These are phyloP conservation scores for Stagonosporopsis tanaceti DNA, from an alignment of 2,329 filamentous ascomycete genomes.

Conservation along the genomic window DNA sequence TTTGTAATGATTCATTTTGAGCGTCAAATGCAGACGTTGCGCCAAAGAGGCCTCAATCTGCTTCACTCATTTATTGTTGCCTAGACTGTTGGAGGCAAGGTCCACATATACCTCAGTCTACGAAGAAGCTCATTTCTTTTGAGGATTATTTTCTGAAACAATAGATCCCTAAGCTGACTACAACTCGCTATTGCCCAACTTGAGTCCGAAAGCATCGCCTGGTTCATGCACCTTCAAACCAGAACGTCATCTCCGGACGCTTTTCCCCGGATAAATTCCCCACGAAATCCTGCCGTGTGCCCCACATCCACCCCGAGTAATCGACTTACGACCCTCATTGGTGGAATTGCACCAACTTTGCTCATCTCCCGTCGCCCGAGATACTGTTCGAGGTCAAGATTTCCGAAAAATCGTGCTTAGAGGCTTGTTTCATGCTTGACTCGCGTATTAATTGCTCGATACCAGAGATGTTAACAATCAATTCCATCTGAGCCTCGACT, in stretches of 20 bases:
- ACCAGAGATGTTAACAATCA: no score
- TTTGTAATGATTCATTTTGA: background rate
- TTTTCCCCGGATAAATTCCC: conserved; percentile 13
- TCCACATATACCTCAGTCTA: no score
- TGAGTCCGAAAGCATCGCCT: no score
- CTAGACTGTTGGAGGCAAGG: no score
- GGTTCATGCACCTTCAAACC: background rate
- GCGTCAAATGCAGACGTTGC: background rate
- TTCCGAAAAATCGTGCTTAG: background rate
- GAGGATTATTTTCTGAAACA: no score
- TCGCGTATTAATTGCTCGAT: background rate
- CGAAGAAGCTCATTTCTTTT: no score
- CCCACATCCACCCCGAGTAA: conserved; percentile 11
- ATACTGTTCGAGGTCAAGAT: conserved; percentile 6
- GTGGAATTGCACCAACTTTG: conserved; percentile 9
- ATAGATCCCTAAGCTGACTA: no score
- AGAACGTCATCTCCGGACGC: background rate
- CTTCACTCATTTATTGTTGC: background rate
- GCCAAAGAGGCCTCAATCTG: background rate
- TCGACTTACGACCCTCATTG: conserved; percentile 2
- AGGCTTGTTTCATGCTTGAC: conserved; percentile 7
- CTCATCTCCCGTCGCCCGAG: conserved; percentile 13
- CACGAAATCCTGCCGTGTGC: conserved; percentile 14
- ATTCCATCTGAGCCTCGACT: no score
- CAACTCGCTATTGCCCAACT: no score